phyloP scores from a whole-genome alignment of 179 eudicot species.

The Pouteria campechiana region DNA sequence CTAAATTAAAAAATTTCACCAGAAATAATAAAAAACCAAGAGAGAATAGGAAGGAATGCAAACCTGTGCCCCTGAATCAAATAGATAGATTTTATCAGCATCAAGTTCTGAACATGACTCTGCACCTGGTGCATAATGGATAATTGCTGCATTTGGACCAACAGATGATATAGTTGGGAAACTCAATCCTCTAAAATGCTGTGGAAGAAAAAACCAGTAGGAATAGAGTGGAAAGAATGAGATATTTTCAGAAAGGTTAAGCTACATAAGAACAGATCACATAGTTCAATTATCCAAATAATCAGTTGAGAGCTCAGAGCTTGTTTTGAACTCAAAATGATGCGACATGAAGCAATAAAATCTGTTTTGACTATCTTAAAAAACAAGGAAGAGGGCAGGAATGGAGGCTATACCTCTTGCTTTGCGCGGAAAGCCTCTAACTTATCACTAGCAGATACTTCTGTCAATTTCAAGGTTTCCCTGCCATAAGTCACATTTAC shows the following conservation, averaged over 20 bases:
- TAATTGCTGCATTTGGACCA: constrained; percentile 91
- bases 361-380: too few species aligned
- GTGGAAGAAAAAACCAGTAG: constrained; percentile 16
- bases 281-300: too few species aligned
- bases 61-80: constrained; percentile 98
- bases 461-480: constrained; percentile 58
- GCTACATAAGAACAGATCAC: background rate
- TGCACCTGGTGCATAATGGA: constrained; percentile 68
- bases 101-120: constrained; percentile 80
- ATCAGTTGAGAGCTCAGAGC: too few species aligned
- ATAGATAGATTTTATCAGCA: constrained; percentile 72
- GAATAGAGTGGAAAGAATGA: background rate
- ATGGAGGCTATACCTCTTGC: constrained; percentile 55
- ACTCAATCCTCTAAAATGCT: constrained; percentile 92
- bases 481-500: constrained; percentile 34
- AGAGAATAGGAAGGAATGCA: too few species aligned
- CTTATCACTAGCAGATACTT: constrained; percentile 91
- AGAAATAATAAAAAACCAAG: too few species aligned
- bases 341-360: too few species aligned
- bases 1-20: too few species aligned
- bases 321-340: too few species aligned
- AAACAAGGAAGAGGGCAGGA: too few species aligned
- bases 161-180: constrained; percentile 97
- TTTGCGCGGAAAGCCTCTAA: constrained; percentile 91
- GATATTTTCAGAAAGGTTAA: constrained; percentile 4